Evolutionary conservation across 495 filamentous ascomycete species (phyloP).

Genomic region (Tuber aestivum): DNA sequence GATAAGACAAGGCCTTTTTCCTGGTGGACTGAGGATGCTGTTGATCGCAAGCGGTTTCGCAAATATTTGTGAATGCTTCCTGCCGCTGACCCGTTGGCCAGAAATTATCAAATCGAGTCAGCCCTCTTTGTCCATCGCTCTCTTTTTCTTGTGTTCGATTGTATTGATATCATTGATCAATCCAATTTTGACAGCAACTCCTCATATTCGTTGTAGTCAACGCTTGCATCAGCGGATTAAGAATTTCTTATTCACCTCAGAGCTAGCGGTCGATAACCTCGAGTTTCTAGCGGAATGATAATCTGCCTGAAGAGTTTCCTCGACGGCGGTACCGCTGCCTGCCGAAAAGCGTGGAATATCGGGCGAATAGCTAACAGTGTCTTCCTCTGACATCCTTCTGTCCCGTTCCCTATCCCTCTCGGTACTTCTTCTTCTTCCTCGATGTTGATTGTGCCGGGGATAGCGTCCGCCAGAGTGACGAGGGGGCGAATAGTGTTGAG

Average conservation of each 20-base stretch:
- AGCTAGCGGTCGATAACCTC: conserved; percentile 1
- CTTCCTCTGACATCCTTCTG: not conserved
- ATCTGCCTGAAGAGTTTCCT: conserved; percentile 1
- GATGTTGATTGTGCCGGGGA: conserved; percentile 1
- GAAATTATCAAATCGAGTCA: conserved; percentile 22
- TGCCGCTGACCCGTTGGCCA: conserved; percentile 27
- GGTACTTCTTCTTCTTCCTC: not conserved
- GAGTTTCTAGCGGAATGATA: conserved; percentile 2
- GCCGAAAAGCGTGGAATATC: conserved; percentile 1
- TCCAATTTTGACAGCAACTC: conserved; percentile 1
- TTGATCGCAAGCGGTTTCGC: conserved; percentile 16
- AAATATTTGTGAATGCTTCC: conserved; percentile 28
- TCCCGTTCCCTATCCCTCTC: conserved; percentile 2
- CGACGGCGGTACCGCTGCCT: not conserved
- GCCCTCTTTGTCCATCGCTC: conserved; percentile 17
- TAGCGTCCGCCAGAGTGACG: not conserved
- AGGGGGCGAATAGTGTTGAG: conserved; percentile 3
- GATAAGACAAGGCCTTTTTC: conserved; percentile 16
- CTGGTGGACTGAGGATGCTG: conserved; percentile 6
- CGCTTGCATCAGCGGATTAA: conserved; percentile 3
- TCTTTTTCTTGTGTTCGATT: conserved; percentile 10
- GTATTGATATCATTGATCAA: conserved; percentile 3
- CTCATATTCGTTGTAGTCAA: conserved; percentile 3
- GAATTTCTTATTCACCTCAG: conserved; percentile 6
- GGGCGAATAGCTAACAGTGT: conserved; percentile 6